Conservation (phyloP, 208 protist genomes). For the Acanthamoeba triangularis region DNA sequence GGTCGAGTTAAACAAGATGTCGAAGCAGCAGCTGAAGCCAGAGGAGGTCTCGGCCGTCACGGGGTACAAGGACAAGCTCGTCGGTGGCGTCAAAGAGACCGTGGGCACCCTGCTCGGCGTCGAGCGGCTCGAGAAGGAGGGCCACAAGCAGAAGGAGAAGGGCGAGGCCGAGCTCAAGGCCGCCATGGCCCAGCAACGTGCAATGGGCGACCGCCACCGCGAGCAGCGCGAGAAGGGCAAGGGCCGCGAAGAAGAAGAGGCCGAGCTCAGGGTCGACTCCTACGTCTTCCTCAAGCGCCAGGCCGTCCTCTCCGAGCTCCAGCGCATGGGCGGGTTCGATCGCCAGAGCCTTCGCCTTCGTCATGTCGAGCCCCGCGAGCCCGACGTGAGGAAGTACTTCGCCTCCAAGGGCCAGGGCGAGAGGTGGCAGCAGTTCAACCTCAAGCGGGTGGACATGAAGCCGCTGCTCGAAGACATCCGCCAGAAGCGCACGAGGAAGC, state of each 20-base stretch:
- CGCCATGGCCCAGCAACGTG: conserved; percentile 31
- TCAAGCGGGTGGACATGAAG: conserved; percentile 7
- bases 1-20: background rate
- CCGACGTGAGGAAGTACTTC: conserved; percentile 32
- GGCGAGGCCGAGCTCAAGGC: conserved; percentile 54
- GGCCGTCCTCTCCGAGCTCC: conserved; percentile 6
- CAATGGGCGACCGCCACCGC: background rate
- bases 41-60: background rate
- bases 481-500: conserved; percentile 6
- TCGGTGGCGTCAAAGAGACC: conserved; percentile 38
- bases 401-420: background rate
- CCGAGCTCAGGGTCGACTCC: background rate
- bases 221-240: conserved; percentile 13
- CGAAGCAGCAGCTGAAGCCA: background rate
- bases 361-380: background rate
- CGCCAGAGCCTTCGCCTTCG: background rate
- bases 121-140: conserved; percentile 23
- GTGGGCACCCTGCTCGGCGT: background rate
- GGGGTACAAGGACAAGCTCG: conserved; percentile 66
- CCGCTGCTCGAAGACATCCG: conserved; percentile 20
- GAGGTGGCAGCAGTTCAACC: conserved; percentile 8
- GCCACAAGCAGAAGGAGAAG: conserved; percentile 50
- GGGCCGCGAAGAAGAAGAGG: background rate
- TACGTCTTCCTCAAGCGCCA: background rate
- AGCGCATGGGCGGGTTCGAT: conserved; percentile 7